Evolutionary conservation across 257 asterid species (phyloP).

Genomic region (Solanum ahanhuiri): DNA sequence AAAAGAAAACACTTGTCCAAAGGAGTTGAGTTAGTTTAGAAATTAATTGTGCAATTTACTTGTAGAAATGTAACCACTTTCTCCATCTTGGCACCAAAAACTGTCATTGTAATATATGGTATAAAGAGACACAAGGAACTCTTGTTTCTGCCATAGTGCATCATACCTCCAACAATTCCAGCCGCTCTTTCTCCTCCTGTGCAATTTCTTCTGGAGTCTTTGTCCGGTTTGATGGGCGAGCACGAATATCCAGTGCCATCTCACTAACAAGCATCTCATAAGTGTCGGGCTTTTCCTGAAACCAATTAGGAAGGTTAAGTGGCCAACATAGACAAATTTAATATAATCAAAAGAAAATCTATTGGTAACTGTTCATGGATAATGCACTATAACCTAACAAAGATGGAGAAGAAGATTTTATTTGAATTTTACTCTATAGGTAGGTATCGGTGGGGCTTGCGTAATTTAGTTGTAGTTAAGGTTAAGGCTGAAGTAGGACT

Average conservation of each 20-base stretch:
- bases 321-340: not conserved
- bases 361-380: not conserved
- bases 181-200: constrained; percentile 90
- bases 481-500: too few relatives aligned
- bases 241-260: constrained; percentile 77
- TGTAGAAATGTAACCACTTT: not conserved
- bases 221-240: constrained; percentile 86
- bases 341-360: not conserved
- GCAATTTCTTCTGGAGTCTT: constrained; percentile 93
- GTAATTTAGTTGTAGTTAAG: too few relatives aligned
- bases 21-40: not conserved
- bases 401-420: not conserved
- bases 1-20: not conserved
- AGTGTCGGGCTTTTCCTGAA: constrained; percentile 69
- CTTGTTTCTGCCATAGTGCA: not conserved
- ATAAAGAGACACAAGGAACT: not conserved
- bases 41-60: not conserved
- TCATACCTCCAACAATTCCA: constrained; percentile 78
- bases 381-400: not conserved
- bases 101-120: not conserved
- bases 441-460: too few relatives aligned
- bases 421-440: too few relatives aligned
- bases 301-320: not conserved
- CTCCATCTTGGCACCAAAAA: not conserved
- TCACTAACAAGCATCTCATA: constrained; percentile 68